Base-by-base conservation (phyloP, 768 basidiomycete species). In the Kwoniella newhampshirensis region DNA sequence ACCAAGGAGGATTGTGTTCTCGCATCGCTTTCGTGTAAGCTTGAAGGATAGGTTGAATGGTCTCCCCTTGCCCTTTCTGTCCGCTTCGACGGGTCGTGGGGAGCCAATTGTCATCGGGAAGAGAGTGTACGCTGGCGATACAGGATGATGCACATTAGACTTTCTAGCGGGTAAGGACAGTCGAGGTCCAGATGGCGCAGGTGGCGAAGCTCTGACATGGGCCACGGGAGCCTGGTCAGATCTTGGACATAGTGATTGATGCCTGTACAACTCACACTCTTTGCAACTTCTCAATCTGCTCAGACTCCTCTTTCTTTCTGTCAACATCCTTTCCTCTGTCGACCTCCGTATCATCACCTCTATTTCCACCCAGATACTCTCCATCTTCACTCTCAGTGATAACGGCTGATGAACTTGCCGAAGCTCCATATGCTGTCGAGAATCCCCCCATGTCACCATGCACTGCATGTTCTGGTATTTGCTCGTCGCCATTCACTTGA, bases 11-110 rank as follows among this genome's bases (percentile, higher is more conserved):
- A 75, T 49, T 3, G 47, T 49, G 51, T 67, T 54, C 51, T 75
- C 74, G 28, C 70, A 71, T 30, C 62, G 18, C 28, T 52, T 43
- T 41, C 74, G 44, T 0, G 71, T 73, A 7, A 75, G 17, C 2
- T 15, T 61, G 35, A 67, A 23, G 4, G 47, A 39, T 9, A 42
- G 17, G 32, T 36, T 11, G 6, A 56, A 21, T 17, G 46, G 42
- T 36, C 54, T 58, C 9, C 48, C 53, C 28, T 54, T 61, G 27
- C 32, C 47, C 43, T 60, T 59, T n/a, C 48, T 26, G 21, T 50
- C 48, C 20, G 20, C 15, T 15, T 11, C 30, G 8, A 49, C 28
- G 5, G 56, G 56, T 36, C 50, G 47, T 2, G 6, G 25, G 13
- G 13, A 30, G 7, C 49, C 49, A 0, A 51, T 5, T 2, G 17